Base-by-base conservation (phyloP, 306 rosid species). In the Vicia faba region DNA sequence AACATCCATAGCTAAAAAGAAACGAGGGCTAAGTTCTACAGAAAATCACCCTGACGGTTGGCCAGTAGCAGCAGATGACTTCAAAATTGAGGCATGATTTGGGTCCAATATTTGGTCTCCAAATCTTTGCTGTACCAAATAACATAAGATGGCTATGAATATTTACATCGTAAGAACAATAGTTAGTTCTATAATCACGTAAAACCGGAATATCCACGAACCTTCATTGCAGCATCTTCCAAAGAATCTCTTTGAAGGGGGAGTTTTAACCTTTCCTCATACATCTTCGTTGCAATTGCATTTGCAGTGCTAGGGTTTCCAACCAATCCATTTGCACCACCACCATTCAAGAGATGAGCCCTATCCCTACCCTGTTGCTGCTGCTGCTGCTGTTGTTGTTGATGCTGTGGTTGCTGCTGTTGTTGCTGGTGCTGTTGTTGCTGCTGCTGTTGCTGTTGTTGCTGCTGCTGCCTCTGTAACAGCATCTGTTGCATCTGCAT, bases 231-330 rank as follows among this genome's bases (percentile, higher is more conserved):
- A 13, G 90, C 89, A 68, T 93, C 99, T 74, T 93, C 99, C 70
- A 90, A 71, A 74, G 97, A 77, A 81, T 93, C 99, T 77, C 99
- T 88, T 69, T 88, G 99, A 72, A 78, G 88, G 16, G 99, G 99
- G 70, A 84, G 80, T 81, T 90, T 93, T 66, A 93, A 79, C 74
- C 90, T 81, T 28, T 93, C 99, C 84, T 90, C 99, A 0, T 90
- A 90, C 99, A 93, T 86, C 85, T 90, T 93, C 40, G 96, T 82
- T 33, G 99, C 99, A 74, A 93, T 18, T 8, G 95, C 96, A 88
- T 85, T 93, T 66, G 96, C 99, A 26, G 97, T 88, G 70, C 89
- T 85, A 11, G 96, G 80, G 67, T 86, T 90, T 74, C 95, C 96
- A 67, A 82, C 90, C 67, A 93, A 88, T 61, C 99, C 99, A 55